Base-by-base conservation (phyloP, 495 filamentous ascomycete genomes). In the Clohesyomyces aquaticus region DNA sequence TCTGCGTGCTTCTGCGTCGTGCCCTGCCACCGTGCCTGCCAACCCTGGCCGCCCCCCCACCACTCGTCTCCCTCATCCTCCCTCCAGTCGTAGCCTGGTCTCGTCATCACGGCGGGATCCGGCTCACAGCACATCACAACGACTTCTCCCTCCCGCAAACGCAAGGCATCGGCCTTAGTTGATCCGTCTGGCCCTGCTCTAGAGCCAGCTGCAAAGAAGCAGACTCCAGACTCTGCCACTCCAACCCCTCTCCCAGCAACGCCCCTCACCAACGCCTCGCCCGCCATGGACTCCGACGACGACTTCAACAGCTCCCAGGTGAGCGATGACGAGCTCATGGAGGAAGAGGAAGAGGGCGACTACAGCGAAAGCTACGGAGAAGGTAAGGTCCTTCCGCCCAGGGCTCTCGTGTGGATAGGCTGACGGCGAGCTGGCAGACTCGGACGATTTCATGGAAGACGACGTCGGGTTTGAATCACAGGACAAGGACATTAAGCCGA, bases 251-350 rank as follows among this genome's bases (percentile, higher is more conserved):
- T 75, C 19, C 83, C 85, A 18, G 80, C 83, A 21, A 85, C 86
- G n/a, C 87, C 88, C 26, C 77, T 82, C 53, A 90, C 85, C 29
- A 80, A 80, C 49, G 77, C 77, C 68, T 86, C 79, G 18, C 78
- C 80, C 61, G 79, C 77, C 63, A 98, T 98, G 94, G 93, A 96
- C 73, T 96, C 94, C 12, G 94, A 98, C 66, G 93, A 98, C 73
- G 94, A 98, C 65, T 92, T 93, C 73, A 90, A 96, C 83, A 95
- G 90, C 54, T 86, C 87, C 61, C 81, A 86, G 66, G 93, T 90
- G 16, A 95, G 89, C 72, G 85, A 84, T 41, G 86, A 88, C 51
- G 91, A 91, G 52, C 86, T 93, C 51, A 81, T 81, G 42, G 81
- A 79, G 25, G 81, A 77, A 35, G 79, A 91, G 65, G 90, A 90